These are phyloP conservation scores for Hymenoscyphus infarciens DNA, from an alignment of 2,329 filamentous ascomycete genomes.

Conservation along the genomic window DNA sequence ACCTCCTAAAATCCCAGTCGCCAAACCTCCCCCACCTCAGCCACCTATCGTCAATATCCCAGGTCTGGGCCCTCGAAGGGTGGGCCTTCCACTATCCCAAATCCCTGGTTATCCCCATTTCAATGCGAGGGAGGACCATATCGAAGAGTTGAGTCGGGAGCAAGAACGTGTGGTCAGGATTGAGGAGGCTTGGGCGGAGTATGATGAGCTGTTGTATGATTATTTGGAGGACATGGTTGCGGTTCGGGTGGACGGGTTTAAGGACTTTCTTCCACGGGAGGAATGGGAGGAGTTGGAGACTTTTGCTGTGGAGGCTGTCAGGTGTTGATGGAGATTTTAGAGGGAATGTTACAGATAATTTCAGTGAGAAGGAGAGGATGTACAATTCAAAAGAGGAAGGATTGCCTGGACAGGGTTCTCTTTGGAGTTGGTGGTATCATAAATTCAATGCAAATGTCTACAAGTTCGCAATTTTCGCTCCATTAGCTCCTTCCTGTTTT, in stretches of 20 bases:
- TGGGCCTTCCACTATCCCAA: neutral
- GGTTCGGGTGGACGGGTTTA: neutral
- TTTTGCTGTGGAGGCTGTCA: neutral
- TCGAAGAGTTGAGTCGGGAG: neutral
- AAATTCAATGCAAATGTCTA: no score
- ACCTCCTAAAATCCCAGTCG: slow-evolving; percentile 1
- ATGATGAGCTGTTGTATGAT: neutral
- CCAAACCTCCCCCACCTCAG: neutral
- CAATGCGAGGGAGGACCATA: neutral
- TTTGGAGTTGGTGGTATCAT: no score
- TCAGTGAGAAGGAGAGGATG: no score
- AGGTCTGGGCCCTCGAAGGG: neutral
- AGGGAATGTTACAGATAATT: no score
- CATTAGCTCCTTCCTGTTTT: no score
- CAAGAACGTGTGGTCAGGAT: neutral
- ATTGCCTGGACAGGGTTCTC: no score
- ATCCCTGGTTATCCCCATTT: neutral
- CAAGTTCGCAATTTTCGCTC: no score
- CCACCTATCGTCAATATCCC: slow-evolving; percentile 1
- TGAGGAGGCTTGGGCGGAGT: neutral
- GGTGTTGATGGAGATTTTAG: neutral
- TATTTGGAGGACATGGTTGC: slow-evolving; percentile 5
- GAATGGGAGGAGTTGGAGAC: slow-evolving; percentile 9
- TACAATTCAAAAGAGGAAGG: no score
- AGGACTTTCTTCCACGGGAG: neutral